These are phyloP conservation scores for Chalciporus piperatus DNA, from an alignment of 768 basidiomycete species.

Conservation along the genomic window DNA sequence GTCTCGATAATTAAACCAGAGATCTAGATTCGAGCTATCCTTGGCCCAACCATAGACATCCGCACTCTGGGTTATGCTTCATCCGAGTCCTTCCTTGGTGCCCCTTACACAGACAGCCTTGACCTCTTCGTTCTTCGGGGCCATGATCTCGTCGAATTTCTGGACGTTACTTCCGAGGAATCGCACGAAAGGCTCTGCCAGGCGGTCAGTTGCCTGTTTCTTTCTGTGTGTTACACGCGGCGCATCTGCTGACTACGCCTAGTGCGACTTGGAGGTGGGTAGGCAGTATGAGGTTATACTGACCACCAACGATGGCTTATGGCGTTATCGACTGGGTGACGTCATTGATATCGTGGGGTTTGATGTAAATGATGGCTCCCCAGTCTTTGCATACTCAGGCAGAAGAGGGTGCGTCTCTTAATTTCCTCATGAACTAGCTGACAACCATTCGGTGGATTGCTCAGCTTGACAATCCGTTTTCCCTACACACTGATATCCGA, in stretches of 20 bases:
- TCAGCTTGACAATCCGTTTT: neutral
- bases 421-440: constrained; percentile 13
- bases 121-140: neutral
- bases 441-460: constrained; percentile 4
- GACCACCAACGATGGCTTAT: constrained; percentile 26
- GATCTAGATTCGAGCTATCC: constrained; percentile 11
- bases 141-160: constrained; percentile 21
- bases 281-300: constrained; percentile 19
- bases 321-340: constrained; percentile 23
- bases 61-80: neutral
- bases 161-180: constrained; percentile 19
- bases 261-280: constrained; percentile 15
- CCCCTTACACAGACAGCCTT: neutral
- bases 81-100: neutral
- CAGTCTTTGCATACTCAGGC: neutral
- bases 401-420: neutral
- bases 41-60: constrained; percentile 18
- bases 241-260: neutral
- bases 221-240: neutral
- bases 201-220: neutral
- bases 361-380: constrained; percentile 20
- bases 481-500: neutral
- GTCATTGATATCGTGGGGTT: constrained; percentile 21
- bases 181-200: constrained; percentile 8
- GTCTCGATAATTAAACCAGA: neutral